Percentiles rank a stretch among this genome's conserved stretches.
These are phyloP conservation scores for Eugenia klotzschiana DNA, from an alignment of 441 rosid species.

Conservation along the genomic window DNA sequence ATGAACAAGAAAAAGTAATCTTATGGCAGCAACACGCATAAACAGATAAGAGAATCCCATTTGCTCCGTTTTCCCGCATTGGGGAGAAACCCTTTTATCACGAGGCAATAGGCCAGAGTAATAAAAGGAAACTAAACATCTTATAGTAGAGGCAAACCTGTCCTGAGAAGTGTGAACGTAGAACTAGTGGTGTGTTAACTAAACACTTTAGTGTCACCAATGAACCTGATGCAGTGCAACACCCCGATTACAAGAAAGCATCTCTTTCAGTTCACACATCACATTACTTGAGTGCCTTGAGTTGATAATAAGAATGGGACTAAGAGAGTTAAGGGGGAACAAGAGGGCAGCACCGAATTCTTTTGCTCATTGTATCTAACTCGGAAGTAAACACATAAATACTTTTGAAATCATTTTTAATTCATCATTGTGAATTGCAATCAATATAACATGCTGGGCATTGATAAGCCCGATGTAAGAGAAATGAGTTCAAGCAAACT, in stretches of 20 bases:
- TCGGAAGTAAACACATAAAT: not conserved
- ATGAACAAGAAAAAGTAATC: not conserved
- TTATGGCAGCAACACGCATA: not conserved
- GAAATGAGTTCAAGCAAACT: not conserved
- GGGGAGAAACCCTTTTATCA: not conserved
- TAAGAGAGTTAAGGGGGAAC: not conserved
- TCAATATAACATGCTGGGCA: not conserved
- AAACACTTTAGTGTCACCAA: not conserved
- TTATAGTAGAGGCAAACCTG: not conserved
- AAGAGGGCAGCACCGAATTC: not conserved
- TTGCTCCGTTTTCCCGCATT: not conserved
- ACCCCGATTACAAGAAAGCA: not conserved
- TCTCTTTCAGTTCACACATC: not conserved
- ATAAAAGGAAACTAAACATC: not conserved
- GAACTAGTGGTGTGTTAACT: not conserved
- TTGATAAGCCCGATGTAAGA: not conserved
- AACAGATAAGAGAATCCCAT: not conserved
- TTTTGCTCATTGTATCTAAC: not conserved
- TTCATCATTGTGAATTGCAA: not conserved
- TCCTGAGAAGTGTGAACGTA: not conserved
- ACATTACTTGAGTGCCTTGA: not conserved
- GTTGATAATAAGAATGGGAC: not conserved
- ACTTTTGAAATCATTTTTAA: not conserved
- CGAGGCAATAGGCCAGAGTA: not conserved
- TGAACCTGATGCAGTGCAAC: not conserved